Percentiles rank a stretch among this genome's conserved stretches.
These are phyloP conservation scores for Stachybotrys echinatus DNA, from an alignment of 2,329 filamentous ascomycete species.

Conservation along the genomic window DNA sequence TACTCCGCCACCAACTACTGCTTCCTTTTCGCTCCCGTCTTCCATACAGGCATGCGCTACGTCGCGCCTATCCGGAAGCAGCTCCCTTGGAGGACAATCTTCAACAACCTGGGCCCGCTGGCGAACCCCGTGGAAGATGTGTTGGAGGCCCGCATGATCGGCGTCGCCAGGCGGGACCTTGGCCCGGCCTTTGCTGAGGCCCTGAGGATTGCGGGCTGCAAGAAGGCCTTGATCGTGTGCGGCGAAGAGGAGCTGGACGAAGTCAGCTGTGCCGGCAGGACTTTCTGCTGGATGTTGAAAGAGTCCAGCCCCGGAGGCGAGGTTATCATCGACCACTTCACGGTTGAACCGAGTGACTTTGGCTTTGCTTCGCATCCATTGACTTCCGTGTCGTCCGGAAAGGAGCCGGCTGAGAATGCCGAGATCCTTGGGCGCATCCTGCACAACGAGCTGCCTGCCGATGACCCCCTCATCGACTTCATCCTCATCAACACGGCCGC, in stretches of 20 bases:
- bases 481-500: slow-evolving; percentile 92
- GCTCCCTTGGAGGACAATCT: slow-evolving; percentile 91
- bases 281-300: slow-evolving; percentile 81
- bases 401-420: slow-evolving; percentile 83
- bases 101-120: slow-evolving; percentile 91
- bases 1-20: slow-evolving; percentile 84
- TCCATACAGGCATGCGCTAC: slow-evolving; percentile 91
- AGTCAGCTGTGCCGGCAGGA: slow-evolving; percentile 83
- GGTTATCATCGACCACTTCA: slow-evolving; percentile 68
- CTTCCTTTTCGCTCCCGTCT: slow-evolving; percentile 92
- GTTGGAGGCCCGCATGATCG: slow-evolving; percentile 88
- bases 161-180: slow-evolving; percentile 81
- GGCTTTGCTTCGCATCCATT: slow-evolving; percentile 73
- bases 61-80: slow-evolving; percentile 81
- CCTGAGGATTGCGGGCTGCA: slow-evolving; percentile 66
- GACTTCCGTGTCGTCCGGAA: slow-evolving; percentile 73
- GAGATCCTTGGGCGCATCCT: slow-evolving; percentile 75
- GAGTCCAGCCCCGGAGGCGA: slow-evolving; percentile 33
- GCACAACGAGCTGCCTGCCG: slow-evolving; percentile 62
- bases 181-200: slow-evolving; percentile 88
- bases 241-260: slow-evolving; percentile 95
- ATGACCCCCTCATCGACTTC: slow-evolving; percentile 87
- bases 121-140: slow-evolving; percentile 82
- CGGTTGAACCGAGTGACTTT: slow-evolving; percentile 78
- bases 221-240: slow-evolving; percentile 86